Evolutionary conservation across 805 yeast genomes (phyloP).

Genomic region (Danielozyma ontarioensis): DNA sequence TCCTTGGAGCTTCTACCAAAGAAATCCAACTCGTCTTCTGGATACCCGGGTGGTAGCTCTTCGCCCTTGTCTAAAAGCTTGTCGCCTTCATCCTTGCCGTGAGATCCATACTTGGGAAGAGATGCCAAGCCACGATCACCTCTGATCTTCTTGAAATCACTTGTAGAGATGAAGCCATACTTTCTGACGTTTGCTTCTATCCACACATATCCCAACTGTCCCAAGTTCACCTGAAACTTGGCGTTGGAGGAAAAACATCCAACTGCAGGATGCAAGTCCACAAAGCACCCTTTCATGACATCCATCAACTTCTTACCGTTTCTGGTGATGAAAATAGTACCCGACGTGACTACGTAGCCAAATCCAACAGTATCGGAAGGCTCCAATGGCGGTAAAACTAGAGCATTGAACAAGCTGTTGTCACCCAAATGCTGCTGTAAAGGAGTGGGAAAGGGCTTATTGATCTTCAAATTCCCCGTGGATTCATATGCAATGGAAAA

Average conservation of each 20-base stretch:
- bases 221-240: constrained; percentile 38
- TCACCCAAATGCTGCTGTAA: constrained; percentile 37
- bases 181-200: constrained; percentile 49
- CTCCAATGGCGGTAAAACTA: constrained; percentile 45
- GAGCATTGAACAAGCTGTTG: constrained; percentile 38
- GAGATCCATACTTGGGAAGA: constrained; percentile 35
- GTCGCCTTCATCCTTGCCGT: constrained; percentile 35
- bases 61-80: constrained; percentile 66
- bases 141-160: constrained; percentile 29
- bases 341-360: constrained; percentile 45
- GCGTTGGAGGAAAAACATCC: constrained; percentile 45
- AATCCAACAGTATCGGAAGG: constrained; percentile 54
- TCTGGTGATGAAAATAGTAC: constrained; percentile 49
- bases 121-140: constrained; percentile 37
- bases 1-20: constrained; percentile 41
- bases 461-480: constrained; percentile 63
- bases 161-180: constrained; percentile 51
- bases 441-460: constrained; percentile 54
- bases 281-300: constrained; percentile 42
- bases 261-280: constrained; percentile 50
- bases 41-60: constrained; percentile 66
- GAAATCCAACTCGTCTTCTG: constrained; percentile 56
- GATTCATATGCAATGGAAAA: constrained; percentile 72
- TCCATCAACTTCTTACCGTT: constrained; percentile 52
- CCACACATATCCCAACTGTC: constrained; percentile 44